Percentiles rank a stretch among this genome's conserved stretches.
phyloP scores from a whole-genome alignment of 2,329 filamentous ascomycete genomes.

The Fusarium sp. region DNA sequence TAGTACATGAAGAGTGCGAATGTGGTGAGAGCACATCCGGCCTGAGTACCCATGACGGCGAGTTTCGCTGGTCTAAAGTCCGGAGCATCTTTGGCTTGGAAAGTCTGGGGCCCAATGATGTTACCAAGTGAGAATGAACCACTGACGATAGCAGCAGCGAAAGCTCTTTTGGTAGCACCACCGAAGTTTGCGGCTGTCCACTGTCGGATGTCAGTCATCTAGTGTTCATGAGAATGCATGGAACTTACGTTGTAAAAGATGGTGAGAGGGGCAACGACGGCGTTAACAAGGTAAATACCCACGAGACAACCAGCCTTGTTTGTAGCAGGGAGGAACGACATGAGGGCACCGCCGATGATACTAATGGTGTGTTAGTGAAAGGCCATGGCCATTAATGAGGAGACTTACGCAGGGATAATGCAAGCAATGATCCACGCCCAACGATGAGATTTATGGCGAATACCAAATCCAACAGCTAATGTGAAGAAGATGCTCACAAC shows the following conservation, averaged over 20 bases:
- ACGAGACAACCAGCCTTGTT: constrained; percentile 60
- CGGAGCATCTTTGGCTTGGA: constrained; percentile 63
- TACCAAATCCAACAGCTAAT: constrained; percentile 59
- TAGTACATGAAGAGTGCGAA: constrained; percentile 62
- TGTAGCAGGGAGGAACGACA: constrained; percentile 62
- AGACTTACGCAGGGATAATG: constrained; percentile 59
- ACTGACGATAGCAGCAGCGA: constrained; percentile 61
- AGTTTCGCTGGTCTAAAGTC: constrained; percentile 65
- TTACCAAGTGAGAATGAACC: constrained; percentile 65
- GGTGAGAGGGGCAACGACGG: constrained; percentile 58
- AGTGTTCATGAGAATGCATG: rapidly evolving
- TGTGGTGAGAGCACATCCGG: constrained; percentile 55
- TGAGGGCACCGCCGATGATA: constrained; percentile 61
- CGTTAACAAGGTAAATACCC: constrained; percentile 64
- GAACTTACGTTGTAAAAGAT: constrained; percentile 58
- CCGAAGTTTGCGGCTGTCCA: constrained; percentile 64
- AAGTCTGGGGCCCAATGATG: constrained; percentile 68
- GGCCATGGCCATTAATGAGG: rapidly evolving
- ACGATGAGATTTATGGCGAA: constrained; percentile 59
- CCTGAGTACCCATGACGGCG: constrained; percentile 64
- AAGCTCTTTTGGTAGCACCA: constrained; percentile 63
- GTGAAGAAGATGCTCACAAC: constrained; percentile 64
- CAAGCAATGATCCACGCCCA: constrained; percentile 63
- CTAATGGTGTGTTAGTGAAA: constrained; percentile 36
- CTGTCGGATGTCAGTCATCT: constrained; percentile 26